phyloP scores from a whole-genome alignment of 306 rosid species.

The Cucurbita ficifolia region DNA sequence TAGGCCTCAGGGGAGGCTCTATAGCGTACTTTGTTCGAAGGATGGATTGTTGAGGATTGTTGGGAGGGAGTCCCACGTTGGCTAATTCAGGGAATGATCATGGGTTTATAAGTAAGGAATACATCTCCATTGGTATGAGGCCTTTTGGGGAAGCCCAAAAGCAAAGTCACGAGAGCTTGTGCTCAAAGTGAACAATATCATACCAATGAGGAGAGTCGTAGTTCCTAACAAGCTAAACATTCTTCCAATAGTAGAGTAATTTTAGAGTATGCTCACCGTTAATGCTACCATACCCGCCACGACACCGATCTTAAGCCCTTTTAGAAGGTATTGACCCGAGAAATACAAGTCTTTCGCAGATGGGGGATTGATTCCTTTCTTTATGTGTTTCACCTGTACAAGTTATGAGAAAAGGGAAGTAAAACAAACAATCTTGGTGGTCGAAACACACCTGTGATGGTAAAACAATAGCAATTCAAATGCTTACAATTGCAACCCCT shows the following conservation, averaged over 20 bases:
- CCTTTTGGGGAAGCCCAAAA: too few species aligned
- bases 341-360: constrained; percentile 53
- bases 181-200: too few species aligned
- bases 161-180: too few species aligned
- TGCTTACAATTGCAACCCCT: constrained; percentile 79
- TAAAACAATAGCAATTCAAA: not conserved
- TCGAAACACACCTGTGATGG: not conserved
- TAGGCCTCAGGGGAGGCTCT: too few species aligned
- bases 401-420: not conserved
- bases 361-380: constrained; percentile 86
- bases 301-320: constrained; percentile 69
- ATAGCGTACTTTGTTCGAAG: too few species aligned
- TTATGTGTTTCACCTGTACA: constrained; percentile 55
- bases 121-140: too few species aligned
- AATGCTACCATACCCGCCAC: constrained; percentile 83
- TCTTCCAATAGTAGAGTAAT: not conserved
- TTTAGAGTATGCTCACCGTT: constrained; percentile 41
- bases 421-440: not conserved
- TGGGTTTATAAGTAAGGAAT: too few species aligned
- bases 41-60: too few species aligned
- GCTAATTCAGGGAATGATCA: too few species aligned
- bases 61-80: too few species aligned
- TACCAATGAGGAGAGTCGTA: too few species aligned
- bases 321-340: constrained; percentile 47
- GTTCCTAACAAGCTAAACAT: not conserved